These are phyloP conservation scores for Actinidia chinensis DNA, from an alignment of 179 eudicot genomes.

Conservation along the genomic window DNA sequence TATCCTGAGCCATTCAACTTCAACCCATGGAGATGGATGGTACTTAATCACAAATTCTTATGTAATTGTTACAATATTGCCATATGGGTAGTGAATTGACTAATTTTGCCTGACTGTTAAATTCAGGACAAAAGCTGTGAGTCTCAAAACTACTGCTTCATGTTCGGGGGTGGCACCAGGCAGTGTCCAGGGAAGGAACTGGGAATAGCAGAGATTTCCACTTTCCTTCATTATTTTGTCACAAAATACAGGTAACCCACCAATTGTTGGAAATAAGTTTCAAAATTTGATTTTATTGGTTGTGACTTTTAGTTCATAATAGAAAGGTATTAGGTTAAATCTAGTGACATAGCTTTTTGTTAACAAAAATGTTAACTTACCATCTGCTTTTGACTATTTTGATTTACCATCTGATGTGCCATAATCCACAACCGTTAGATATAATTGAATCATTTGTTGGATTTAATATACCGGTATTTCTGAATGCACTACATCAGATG, in stretches of 20 bases:
- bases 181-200: slow-evolving; percentile 93
- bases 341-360: too few species aligned
- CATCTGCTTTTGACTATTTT: too few species aligned
- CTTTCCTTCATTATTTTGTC: slow-evolving; percentile 89
- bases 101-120: not conserved
- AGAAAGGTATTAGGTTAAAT: too few species aligned
- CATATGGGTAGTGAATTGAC: not conserved
- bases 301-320: too few species aligned
- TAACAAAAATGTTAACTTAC: too few species aligned
- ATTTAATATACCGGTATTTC: too few species aligned
- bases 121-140: slow-evolving; percentile 67
- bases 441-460: too few species aligned
- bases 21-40: slow-evolving; percentile 99
- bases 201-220: slow-evolving; percentile 84
- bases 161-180: slow-evolving; percentile 92
- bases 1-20: slow-evolving; percentile 74
- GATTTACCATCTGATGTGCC: too few species aligned
- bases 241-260: slow-evolving; percentile 64
- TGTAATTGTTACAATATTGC: not conserved
- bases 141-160: slow-evolving; percentile 58
- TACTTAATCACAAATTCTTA: slow-evolving; percentile 21
- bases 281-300: not conserved
- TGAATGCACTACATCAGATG: too few species aligned
- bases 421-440: too few species aligned
- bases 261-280: not conserved